phyloP scores from a whole-genome alignment of 768 basidiomycete species.

The Clathrus columnatus region DNA sequence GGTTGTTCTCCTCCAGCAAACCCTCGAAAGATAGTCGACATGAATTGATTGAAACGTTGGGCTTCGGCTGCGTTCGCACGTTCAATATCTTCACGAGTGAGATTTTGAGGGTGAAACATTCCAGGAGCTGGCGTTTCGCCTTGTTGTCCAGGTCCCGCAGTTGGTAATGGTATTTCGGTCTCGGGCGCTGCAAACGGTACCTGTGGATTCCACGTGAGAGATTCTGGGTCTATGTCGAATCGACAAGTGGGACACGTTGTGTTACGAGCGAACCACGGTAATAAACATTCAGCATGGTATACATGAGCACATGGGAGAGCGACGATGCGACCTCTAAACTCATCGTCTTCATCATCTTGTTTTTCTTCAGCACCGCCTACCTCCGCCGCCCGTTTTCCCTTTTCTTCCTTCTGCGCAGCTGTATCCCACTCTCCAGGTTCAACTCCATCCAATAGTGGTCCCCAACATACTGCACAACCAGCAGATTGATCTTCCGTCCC shows the following conservation, averaged over 20 bases:
- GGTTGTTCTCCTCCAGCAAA: not conserved
- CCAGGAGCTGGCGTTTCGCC: not conserved
- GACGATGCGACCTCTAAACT: conserved; percentile 32
- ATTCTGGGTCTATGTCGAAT: conserved; percentile 76
- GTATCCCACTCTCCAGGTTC: conserved; percentile 11
- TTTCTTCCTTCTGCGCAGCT: conserved; percentile 30
- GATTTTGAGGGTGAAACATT: not conserved
- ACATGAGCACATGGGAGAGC: conserved; percentile 73
- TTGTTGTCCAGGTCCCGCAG: not conserved
- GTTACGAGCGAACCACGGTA: conserved; percentile 78
- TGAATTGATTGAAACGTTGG: not conserved
- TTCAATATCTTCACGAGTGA: not conserved
- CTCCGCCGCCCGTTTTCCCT: conserved; percentile 15
- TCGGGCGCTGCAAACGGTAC: conserved; percentile 8
- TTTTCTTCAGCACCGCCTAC: not conserved
- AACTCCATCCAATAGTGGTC: conserved; percentile 40
- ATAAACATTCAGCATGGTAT: conserved; percentile 69
- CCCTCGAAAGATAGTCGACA: not conserved
- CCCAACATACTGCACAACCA: conserved; percentile 72
- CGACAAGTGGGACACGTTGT: conserved; percentile 81
- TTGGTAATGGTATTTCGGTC: not conserved
- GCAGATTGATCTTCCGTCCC: conserved; percentile 26
- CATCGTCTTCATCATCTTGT: not conserved
- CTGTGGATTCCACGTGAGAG: conserved; percentile 40
- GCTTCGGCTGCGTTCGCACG: not conserved